Conservation (phyloP, 257 asterid genomes). For the Solanum lycopersicoides region DNA sequence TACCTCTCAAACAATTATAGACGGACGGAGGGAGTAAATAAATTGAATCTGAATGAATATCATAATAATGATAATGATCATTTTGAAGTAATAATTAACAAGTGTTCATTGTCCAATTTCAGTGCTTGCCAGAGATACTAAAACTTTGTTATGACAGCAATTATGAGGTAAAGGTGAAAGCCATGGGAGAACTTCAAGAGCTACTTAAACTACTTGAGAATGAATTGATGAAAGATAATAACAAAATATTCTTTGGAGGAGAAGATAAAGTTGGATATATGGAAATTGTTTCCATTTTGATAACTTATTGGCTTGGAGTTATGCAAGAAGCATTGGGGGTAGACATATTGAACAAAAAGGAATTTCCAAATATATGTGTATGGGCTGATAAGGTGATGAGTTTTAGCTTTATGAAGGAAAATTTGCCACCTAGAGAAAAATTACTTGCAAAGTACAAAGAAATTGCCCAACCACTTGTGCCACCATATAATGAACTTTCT, state of each 20-base stretch:
- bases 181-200: neutral
- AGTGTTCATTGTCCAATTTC: neutral
- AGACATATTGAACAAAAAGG: neutral
- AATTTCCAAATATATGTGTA: neutral
- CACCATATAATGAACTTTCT: neutral
- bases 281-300: neutral
- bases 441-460: neutral
- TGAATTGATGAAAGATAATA: neutral
- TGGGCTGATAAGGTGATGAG: neutral
- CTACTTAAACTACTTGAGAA: neutral
- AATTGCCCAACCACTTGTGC: neutral
- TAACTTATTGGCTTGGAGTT: neutral
- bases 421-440: neutral
- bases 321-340: neutral
- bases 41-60: fast-evolving
- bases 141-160: neutral
- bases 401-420: neutral
- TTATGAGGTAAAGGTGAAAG: neutral
- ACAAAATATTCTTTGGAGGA: neutral
- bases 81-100: neutral
- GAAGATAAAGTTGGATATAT: neutral
- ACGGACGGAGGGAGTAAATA: neutral
- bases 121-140: neutral
- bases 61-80: neutral
- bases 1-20: no score